Evolutionary conservation across 257 asterid species (phyloP), one percentile per base, ranked within the genome.

Genomic region (Thymus mandschuricus): DNA sequence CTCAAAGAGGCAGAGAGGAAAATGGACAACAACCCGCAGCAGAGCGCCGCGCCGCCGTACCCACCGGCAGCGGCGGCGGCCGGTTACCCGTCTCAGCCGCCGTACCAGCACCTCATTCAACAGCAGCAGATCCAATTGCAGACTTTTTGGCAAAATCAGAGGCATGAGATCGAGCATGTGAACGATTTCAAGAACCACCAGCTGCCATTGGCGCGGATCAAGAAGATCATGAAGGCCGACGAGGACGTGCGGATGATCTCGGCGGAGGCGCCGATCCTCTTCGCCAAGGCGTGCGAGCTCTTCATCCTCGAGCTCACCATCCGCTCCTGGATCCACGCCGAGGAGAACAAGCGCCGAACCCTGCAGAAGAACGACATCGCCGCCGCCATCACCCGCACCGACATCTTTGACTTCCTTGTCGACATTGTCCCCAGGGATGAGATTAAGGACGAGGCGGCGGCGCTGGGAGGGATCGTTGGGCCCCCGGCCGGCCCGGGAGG

Each of bases 191-290:
- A 89, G 71, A 92, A 92, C 83, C 98, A 92, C 58, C 94, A 89
- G 67, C 87, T 92, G 13, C 98, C 98, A 1, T 75, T 92, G 34
- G 98, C 98, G 46, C 87, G 98, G 65, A 92, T 92, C 80, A 92
- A 92, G 86, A 92, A 92, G 85, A 92, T 92, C 80, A 92, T 92
- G 98, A 92, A 89, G 75, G 96, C 98, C 7, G 98, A 92, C 50
- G 98, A 92, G 61, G 98, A 92, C 67, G 98, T 92, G 60, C 93
- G 97, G 6, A 92, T 92, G 97, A 92, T 92, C 66, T 92, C 97
- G 3, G 97, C 97, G 41, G 96, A 92, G 83, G 96, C 96, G 2
- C 96, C 96, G n/a, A 86, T 92, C 48, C 86, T 92, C 48, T 92
- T 92, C 80, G 93, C 98, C 12, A 92, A 92, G 81, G 98, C 98